Evolutionary conservation across 2,329 filamentous ascomycete genomes (phyloP), one percentile per base, ranked within the genome.

Genomic region (Alternaria brassicae): DNA sequence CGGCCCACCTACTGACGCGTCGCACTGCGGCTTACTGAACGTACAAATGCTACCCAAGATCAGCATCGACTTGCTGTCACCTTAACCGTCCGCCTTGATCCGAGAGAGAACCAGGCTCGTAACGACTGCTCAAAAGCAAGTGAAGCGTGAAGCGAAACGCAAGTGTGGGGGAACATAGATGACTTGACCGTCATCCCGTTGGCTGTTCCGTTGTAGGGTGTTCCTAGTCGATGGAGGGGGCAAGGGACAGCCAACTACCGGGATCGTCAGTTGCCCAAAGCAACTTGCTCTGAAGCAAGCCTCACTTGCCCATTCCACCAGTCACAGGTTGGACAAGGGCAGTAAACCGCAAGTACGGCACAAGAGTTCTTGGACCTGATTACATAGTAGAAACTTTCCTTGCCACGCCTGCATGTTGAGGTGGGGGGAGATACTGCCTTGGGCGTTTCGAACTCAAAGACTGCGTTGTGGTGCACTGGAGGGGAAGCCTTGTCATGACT

Each of bases 91-190:
- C 55, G 55, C 41, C 27, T 28, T 47, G 17, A 23, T 58, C 56
- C 56, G 50, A 54, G 36, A 48, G 19, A 23, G 44, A 48, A 23
- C 44, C 44, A 48, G 44, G 28, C 44, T 28, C 32, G 30, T 48
- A 23, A 48, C 56, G 50, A 40, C 27, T 50, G n/a, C 36, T 17
- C 40, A 48, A 55, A 41, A 56, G 32, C 36, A 53, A 53, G 55
- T 58, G 49, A 58, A 36, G 41, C 49, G 34, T 50, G 32, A 39
- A 54, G 42, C 30, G 41, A 42, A 41, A 54, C 50, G 50, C 56
- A 58, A 54, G 51, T 58, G 51, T 58, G 56, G 56, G 56, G 56
- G 56, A 58, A 58, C 40, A 19, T 13, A 54, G 36, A 34, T 54
- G 50, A 54, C 36, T 30, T 54, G 56, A 36, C 50, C 48, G 37